These are phyloP conservation scores for Escovopsis sp. DNA, from an alignment of 2,329 filamentous ascomycete species.

Conservation along the genomic window DNA sequence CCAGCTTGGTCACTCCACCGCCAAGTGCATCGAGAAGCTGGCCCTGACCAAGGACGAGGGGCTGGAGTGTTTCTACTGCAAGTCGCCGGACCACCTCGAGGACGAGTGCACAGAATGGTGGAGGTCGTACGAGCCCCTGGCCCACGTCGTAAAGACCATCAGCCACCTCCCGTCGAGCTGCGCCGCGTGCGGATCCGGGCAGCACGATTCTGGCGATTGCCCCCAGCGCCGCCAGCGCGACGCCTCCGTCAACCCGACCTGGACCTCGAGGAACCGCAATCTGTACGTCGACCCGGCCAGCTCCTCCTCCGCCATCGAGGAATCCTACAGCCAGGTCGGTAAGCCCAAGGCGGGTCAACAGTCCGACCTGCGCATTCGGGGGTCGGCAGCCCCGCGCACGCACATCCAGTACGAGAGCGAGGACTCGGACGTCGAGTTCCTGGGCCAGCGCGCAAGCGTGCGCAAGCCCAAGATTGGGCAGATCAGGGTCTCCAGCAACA, in stretches of 20 bases:
- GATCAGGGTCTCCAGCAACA: constrained; percentile 26
- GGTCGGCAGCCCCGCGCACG: constrained; percentile 21
- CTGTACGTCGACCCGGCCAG: constrained; percentile 35
- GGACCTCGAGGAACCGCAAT: constrained; percentile 34
- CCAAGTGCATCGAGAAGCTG: constrained; percentile 42
- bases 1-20: constrained; percentile 42
- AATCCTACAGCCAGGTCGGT: constrained; percentile 11
- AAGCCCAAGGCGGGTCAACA: constrained; percentile 10
- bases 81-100: constrained; percentile 41
- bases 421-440: constrained; percentile 30
- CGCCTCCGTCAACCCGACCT: constrained; percentile 27
- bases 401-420: constrained; percentile 31
- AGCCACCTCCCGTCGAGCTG: constrained; percentile 36
- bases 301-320: constrained; percentile 23
- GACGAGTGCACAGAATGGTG: constrained; percentile 44
- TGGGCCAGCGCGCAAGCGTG: constrained; percentile 18
- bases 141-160: constrained; percentile 31
- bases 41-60: constrained; percentile 33
- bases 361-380: constrained; percentile 19
- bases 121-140: constrained; percentile 35
- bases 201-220: constrained; percentile 46
- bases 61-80: constrained; percentile 47
- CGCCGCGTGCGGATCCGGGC: constrained; percentile 37
- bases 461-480: constrained; percentile 18
- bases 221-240: constrained; percentile 10